These are phyloP conservation scores for Lactarius trivialis DNA, from an alignment of 768 basidiomycete genomes.

Conservation along the genomic window DNA sequence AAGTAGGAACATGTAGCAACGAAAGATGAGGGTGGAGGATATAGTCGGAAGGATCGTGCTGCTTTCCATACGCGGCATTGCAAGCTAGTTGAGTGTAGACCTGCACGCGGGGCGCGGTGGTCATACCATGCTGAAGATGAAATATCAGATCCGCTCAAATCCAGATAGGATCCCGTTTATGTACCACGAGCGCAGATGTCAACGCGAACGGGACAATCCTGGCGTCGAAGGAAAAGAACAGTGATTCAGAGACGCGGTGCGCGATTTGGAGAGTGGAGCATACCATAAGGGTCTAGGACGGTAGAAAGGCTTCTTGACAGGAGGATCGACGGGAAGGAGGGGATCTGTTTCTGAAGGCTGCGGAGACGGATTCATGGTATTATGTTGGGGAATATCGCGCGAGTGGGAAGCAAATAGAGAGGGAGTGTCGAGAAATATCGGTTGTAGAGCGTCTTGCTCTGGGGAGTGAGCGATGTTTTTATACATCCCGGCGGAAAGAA, in stretches of 20 bases:
- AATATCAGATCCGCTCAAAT: slow-evolving; percentile 1
- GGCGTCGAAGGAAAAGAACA: neutral
- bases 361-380: slow-evolving; percentile 3
- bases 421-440: neutral
- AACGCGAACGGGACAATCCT: slow-evolving; percentile 74
- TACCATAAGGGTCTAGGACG: slow-evolving; percentile 46
- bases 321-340: slow-evolving; percentile 16
- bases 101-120: slow-evolving; percentile 70
- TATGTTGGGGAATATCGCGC: neutral
- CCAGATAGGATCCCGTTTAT: slow-evolving; percentile 23
- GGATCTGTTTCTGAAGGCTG: slow-evolving; percentile 17
- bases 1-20: neutral
- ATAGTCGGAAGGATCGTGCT: slow-evolving; percentile 31
- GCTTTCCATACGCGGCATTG: slow-evolving; percentile 40
- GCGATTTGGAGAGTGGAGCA: neutral
- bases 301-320: slow-evolving; percentile 41
- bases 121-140: slow-evolving; percentile 61
- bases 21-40: slow-evolving; percentile 10
- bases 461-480: neutral
- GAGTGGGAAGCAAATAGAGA: neutral
- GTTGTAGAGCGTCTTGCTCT: neutral
- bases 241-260: neutral
- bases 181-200: slow-evolving; percentile 57
- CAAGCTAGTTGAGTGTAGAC: slow-evolving; percentile 77
- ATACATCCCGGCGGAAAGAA: slow-evolving; percentile 1